Evolutionary conservation across 768 basidiomycete genomes (phyloP).

Genomic region (Mycena belliarum): DNA sequence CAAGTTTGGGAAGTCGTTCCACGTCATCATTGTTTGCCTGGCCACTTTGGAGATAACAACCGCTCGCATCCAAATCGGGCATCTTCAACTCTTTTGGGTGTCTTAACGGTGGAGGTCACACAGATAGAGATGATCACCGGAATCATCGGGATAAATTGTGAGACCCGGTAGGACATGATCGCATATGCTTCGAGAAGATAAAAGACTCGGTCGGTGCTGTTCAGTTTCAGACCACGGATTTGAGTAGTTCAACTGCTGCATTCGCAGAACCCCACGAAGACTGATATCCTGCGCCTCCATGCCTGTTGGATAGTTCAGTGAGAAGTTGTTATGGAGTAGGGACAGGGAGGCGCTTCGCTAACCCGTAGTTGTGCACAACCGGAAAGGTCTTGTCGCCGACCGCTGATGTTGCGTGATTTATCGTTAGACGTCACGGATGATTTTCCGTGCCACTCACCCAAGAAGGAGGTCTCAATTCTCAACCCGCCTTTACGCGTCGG

Average conservation of each 20-base stretch:
- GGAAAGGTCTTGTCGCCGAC: neutral
- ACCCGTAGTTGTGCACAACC: conserved; percentile 18
- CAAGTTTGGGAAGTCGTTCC: no score
- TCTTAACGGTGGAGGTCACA: no score
- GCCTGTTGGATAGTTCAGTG: conserved; percentile 30
- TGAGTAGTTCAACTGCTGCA: conserved; percentile 43
- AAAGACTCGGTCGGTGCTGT: neutral
- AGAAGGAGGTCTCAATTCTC: conserved; percentile 2
- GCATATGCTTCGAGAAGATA: no score
- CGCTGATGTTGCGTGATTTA: neutral
- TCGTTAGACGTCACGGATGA: neutral
- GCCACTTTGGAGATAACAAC: neutral
- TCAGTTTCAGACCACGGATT: conserved; percentile 26
- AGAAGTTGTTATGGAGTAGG: neutral
- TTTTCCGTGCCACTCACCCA: neutral
- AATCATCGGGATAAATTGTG: neutral
- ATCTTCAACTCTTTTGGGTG: neutral
- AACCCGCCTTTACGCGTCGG: conserved; percentile 16
- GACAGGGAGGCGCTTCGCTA: neutral
- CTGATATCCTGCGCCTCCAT: conserved; percentile 58
- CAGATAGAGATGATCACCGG: no score
- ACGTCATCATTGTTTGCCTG: neutral
- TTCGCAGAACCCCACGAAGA: conserved; percentile 60
- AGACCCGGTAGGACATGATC: no score
- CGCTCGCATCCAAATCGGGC: neutral